Base-by-base conservation (phyloP, 805 yeast species). In the Saccharomycopsis synnaedendra region DNA sequence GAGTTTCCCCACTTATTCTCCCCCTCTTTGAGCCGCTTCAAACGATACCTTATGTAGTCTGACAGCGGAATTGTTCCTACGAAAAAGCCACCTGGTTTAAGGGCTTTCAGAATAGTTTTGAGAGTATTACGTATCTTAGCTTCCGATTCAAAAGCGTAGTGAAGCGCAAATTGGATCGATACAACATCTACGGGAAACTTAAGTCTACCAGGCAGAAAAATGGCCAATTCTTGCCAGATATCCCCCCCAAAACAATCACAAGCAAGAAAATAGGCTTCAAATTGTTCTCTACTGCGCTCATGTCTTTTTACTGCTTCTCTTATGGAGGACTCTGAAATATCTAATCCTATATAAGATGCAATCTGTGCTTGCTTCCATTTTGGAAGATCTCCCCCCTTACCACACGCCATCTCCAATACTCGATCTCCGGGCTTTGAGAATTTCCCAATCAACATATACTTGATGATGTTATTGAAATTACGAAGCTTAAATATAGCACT, bases 371-470 rank as follows among this genome's bases (percentile, higher is more conserved):
- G 77, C 45, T 81, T 84, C 80, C 95, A 90, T 62, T 93, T 93
- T 56, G 83, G 78, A 58, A 93, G 67, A 66, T 93, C 99, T 31
- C 99, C 99, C 45, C 99, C 99, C 62, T 93, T 94, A 9, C 99
- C 99, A 64, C 97, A 89, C 10, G 96, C 96, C 48, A 90, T 64
- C 59, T 93, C 99, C 19, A 93, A 66, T 1, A 83, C 87, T 27
- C 74, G 71, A 39, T 74, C 72, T 52, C 76, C 66, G 42, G 69
- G 67, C 35, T 67, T 67, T 2, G 82, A 77, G 63, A 71, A 80
- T 55, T 82, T 84, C 48, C 82, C 81, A 46, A 93, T 79, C 5
- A 90, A 66, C 59, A 88, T 85, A 60, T 86, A 85, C 60, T 93
- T 93, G 58, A 93, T 82, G 51, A 89, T 85, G 61, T 93, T 93